A percentile compares a stretch with the other conserved stretches of the same genome.
Conservation (phyloP, 164 flowering plant species). For the Vitis vinifera region DNA sequence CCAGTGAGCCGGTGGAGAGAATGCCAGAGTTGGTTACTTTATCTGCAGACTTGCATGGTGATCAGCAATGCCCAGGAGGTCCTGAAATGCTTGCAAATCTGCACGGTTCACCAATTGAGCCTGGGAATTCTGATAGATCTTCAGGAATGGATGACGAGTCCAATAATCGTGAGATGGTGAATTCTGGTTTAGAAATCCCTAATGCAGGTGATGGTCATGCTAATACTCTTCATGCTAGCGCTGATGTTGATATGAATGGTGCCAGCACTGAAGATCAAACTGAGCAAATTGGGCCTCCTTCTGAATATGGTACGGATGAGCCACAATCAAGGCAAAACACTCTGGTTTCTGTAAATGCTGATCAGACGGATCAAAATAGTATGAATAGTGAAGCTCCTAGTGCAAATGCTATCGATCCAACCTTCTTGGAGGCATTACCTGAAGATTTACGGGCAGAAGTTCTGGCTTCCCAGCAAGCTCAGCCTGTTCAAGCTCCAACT, state of each 20-base stretch:
- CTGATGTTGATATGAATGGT: constrained; percentile 73
- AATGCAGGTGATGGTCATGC: constrained; percentile 32
- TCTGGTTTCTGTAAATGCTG: constrained; percentile 36
- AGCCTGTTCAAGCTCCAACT: constrained; percentile 61
- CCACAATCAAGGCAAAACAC: constrained; percentile 33
- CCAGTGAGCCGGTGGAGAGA: constrained; percentile 28
- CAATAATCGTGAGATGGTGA: constrained; percentile 25
- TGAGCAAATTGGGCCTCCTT: constrained; percentile 28
- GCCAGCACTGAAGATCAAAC: constrained; percentile 39
- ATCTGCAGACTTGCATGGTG: constrained; percentile 18
- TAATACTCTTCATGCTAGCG: constrained; percentile 33
- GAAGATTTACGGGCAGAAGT: constrained; percentile 97
- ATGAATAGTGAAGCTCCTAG: constrained; percentile 44
- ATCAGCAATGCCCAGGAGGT: constrained; percentile 24
- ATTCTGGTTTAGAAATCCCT: constrained; percentile 39
- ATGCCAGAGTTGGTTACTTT: constrained; percentile 29
- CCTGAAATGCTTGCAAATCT: constrained; percentile 19
- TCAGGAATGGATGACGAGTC: constrained; percentile 38
- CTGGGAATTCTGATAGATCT: constrained; percentile 25
- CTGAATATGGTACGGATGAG: constrained; percentile 38
- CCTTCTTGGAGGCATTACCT: constrained; percentile 94
- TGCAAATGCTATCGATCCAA: constrained; percentile 80
- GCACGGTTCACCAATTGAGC: constrained; percentile 28
- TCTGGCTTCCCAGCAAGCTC: constrained; percentile 90
- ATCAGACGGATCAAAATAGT: constrained; percentile 48